These are phyloP conservation scores for Multifurca ochricompacta DNA, from an alignment of 768 basidiomycete species.

Conservation along the genomic window DNA sequence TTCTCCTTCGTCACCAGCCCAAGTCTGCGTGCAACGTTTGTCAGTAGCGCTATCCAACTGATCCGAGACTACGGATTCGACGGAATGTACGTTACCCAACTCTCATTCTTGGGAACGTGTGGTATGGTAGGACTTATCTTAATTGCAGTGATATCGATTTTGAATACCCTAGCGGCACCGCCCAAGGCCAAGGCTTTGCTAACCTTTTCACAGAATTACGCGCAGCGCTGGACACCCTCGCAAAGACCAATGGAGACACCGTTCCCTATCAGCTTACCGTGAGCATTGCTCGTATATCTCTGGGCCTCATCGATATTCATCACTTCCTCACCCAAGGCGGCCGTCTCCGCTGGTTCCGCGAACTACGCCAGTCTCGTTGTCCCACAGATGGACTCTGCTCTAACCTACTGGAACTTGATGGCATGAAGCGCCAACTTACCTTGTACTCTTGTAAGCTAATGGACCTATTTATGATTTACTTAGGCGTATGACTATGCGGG, in stretches of 20 bases:
- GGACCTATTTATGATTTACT: not conserved
- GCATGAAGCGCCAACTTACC: conserved; percentile 26
- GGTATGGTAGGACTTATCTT: not conserved
- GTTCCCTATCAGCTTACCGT: conserved; percentile 52
- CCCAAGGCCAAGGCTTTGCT: conserved; percentile 59
- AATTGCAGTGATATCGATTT: conserved; percentile 59
- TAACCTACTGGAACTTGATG: conserved; percentile 82
- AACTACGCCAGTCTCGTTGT: conserved; percentile 54
- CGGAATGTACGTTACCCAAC: conserved; percentile 42
- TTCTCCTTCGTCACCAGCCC: conserved; percentile 55
- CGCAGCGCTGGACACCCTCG: conserved; percentile 51
- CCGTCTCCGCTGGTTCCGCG: conserved; percentile 53
- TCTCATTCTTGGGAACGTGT: not conserved
- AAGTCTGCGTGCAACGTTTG: conserved; percentile 47
- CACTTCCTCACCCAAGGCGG: conserved; percentile 30
- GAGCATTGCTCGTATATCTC: conserved; percentile 3
- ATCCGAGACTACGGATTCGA: conserved; percentile 76
- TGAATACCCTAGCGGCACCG: conserved; percentile 58
- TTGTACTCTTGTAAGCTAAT: not conserved
- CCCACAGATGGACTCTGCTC: conserved; percentile 52
- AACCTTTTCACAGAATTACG: conserved; percentile 56
- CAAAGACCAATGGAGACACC: conserved; percentile 50
- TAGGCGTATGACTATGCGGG: conserved; percentile 74
- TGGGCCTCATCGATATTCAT: not conserved
- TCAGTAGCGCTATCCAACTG: conserved; percentile 50